Conservation (phyloP, 192 early-diverging fungal species). For the Coemansia sp. region DNA sequence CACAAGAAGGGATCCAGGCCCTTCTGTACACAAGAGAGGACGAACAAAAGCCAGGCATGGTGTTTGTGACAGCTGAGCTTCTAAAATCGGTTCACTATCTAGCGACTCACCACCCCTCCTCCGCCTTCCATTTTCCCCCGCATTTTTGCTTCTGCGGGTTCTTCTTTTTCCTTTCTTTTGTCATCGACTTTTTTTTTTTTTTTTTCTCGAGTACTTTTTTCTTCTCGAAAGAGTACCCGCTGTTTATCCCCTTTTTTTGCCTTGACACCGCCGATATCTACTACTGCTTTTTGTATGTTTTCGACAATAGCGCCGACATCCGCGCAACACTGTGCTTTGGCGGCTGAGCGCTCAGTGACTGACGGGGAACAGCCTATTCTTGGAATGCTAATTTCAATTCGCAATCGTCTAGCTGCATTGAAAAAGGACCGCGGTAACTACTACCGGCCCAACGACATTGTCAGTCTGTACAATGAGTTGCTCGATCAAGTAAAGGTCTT, state of each 20-base stretch:
- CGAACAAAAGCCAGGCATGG: neutral
- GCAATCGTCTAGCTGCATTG: constrained; percentile 68
- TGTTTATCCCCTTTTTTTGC: neutral
- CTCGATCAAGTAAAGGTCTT: constrained; percentile 48
- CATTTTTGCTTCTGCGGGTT: neutral
- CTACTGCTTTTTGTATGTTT: constrained; percentile 26
- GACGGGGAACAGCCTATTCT: constrained; percentile 63
- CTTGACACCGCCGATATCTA: neutral
- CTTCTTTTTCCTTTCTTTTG: neutral
- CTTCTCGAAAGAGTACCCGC: neutral
- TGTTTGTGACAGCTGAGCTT: neutral
- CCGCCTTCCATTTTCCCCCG: neutral
- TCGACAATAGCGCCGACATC: constrained; percentile 19
- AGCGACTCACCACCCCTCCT: neutral
- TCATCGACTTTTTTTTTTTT: neutral
- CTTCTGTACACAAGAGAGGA: neutral
- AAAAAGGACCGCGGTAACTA: constrained; percentile 75
- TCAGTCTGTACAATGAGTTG: constrained; percentile 63
- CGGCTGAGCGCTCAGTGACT: constrained; percentile 29
- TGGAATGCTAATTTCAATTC: constrained; percentile 64
- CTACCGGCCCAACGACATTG: constrained; percentile 64
- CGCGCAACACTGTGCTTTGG: neutral
- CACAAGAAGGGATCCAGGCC: neutral
- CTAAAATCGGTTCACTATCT: neutral
- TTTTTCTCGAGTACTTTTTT: neutral